Conservation (phyloP, 2,329 filamentous ascomycete species). For the Aspergillus tanneri region DNA sequence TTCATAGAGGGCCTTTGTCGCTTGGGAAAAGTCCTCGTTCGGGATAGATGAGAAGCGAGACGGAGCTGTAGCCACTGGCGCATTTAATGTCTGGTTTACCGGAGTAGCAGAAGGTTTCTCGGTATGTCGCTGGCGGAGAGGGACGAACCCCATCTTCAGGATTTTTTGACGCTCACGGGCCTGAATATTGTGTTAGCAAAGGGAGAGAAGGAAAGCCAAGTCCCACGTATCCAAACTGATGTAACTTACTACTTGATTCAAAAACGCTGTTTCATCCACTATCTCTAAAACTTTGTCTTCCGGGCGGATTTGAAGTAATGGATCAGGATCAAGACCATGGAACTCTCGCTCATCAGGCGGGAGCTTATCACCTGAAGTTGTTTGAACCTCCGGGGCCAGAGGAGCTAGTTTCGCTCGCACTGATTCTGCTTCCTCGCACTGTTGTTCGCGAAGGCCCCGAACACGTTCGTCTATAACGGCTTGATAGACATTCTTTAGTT, state of each 20-base stretch:
- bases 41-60: slow-evolving; percentile 67
- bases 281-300: slow-evolving; percentile 63
- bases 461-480: slow-evolving; percentile 70
- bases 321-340: slow-evolving; percentile 61
- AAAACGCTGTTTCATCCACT: slow-evolving; percentile 59
- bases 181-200: slow-evolving; percentile 30
- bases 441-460: slow-evolving; percentile 63
- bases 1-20: slow-evolving; percentile 85
- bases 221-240: background rate
- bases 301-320: slow-evolving; percentile 61
- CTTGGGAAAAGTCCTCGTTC: slow-evolving; percentile 80
- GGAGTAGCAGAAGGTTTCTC: slow-evolving; percentile 36
- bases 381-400: slow-evolving; percentile 44
- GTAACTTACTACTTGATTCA: slow-evolving; percentile 53
- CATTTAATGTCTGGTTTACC: slow-evolving; percentile 38
- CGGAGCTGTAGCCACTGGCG: slow-evolving; percentile 54
- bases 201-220: background rate
- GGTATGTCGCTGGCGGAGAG: slow-evolving; percentile 50
- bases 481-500: slow-evolving; percentile 73
- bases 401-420: slow-evolving; percentile 55
- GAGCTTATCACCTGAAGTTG: slow-evolving; percentile 8
- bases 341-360: slow-evolving; percentile 37
- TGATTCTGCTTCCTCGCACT: slow-evolving; percentile 64
- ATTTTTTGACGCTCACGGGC: slow-evolving; percentile 60
- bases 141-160: slow-evolving; percentile 66